phyloP scores from a whole-genome alignment of 1,139 yeast genomes.

The Scheffersomyces quercinus region DNA sequence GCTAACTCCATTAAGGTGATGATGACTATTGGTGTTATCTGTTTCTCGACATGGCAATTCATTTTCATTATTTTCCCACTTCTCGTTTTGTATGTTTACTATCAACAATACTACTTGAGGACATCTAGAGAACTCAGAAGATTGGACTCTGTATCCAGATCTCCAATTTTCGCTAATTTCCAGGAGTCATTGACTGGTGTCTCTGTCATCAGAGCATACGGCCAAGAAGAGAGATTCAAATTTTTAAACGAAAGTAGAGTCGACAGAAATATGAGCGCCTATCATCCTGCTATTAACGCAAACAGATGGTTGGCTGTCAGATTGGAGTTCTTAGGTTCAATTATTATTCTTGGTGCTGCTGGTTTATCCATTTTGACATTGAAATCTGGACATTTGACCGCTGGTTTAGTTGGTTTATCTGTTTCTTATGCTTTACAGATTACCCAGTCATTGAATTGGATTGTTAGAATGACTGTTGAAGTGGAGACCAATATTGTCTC shows the following conservation, averaged over 20 bases:
- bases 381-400: slow-evolving; percentile 66
- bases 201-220: slow-evolving; percentile 85
- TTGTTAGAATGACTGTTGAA: slow-evolving; percentile 96
- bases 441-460: slow-evolving; percentile 94
- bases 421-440: slow-evolving; percentile 90
- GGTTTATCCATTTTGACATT: slow-evolving; percentile 74
- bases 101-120: slow-evolving; percentile 85
- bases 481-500: slow-evolving; percentile 96
- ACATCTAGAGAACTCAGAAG: slow-evolving; percentile 95
- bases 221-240: slow-evolving; percentile 71
- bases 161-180: slow-evolving; percentile 95
- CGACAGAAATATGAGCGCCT: slow-evolving; percentile 87
- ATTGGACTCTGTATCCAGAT: slow-evolving; percentile 86
- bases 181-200: slow-evolving; percentile 94
- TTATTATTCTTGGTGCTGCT: slow-evolving; percentile 84
- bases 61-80: slow-evolving; percentile 71
- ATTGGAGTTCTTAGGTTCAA: slow-evolving; percentile 84
- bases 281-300: slow-evolving; percentile 89
- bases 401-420: slow-evolving; percentile 92
- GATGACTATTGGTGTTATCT: slow-evolving; percentile 79
- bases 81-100: slow-evolving; percentile 69
- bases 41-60: slow-evolving; percentile 88
- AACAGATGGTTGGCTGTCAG: slow-evolving; percentile 97
- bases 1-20: slow-evolving; percentile 70
- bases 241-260: slow-evolving; percentile 74